phyloP scores from a whole-genome alignment of 768 basidiomycete genomes.

The Mycena epipterygia region DNA sequence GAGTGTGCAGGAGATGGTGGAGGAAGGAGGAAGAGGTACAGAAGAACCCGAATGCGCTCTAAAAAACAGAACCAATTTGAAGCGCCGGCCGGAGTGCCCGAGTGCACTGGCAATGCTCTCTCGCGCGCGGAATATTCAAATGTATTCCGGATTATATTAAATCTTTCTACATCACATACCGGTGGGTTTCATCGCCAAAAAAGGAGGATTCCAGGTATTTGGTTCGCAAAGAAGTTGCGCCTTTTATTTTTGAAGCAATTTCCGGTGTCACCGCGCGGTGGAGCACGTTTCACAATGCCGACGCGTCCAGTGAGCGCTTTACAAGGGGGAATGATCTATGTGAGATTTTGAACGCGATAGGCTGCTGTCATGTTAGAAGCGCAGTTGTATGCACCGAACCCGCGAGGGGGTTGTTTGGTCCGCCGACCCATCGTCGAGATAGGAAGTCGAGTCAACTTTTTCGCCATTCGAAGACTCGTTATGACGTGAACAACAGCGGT shows the following conservation, averaged over 20 bases:
- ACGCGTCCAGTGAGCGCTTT: constrained; percentile 45
- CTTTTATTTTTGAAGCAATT: not conserved
- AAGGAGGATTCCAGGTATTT: constrained; percentile 21
- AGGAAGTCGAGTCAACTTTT: constrained; percentile 19
- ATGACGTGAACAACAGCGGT: constrained; percentile 17
- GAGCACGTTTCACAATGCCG: constrained; percentile 61
- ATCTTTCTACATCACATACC: constrained; percentile 26
- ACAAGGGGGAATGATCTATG: constrained; percentile 53
- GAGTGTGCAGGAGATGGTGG: constrained; percentile 37
- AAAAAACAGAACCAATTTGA: constrained; percentile 7
- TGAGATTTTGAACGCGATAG: constrained; percentile 47
- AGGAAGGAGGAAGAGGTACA: constrained; percentile 37
- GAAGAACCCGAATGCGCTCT: constrained; percentile 19
- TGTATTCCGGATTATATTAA: not conserved
- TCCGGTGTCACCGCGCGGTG: constrained; percentile 40
- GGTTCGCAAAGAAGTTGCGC: not conserved
- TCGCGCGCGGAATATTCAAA: constrained; percentile 12
- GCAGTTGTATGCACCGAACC: constrained; percentile 3
- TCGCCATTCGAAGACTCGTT: constrained; percentile 5
- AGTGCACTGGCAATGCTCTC: not conserved
- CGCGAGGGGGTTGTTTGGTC: not conserved
- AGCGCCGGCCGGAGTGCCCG: constrained; percentile 13
- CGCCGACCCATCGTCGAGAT: constrained; percentile 1
- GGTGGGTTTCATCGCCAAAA: constrained; percentile 8
- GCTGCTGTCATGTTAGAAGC: constrained; percentile 64